Evolutionary conservation across 768 basidiomycete species (phyloP).

Genomic region (Polyporus arcularius): DNA sequence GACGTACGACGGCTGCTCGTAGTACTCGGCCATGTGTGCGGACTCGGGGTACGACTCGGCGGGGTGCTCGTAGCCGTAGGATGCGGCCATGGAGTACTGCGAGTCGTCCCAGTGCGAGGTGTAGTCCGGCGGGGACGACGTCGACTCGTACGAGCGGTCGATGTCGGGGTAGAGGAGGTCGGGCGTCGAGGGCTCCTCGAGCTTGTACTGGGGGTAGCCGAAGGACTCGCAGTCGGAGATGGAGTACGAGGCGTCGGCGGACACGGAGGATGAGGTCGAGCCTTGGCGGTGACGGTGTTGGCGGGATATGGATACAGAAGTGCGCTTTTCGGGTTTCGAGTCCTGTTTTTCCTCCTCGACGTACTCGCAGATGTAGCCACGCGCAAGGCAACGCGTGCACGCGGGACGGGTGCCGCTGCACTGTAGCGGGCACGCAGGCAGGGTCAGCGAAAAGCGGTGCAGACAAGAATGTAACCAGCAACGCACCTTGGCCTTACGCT

Average conservation of each 20-base stretch:
- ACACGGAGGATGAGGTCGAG: slow-evolving; percentile 11
- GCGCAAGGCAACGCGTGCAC: slow-evolving; percentile 36
- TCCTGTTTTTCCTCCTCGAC: slow-evolving; percentile 26
- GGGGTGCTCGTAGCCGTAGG: not conserved
- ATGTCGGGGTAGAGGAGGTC: slow-evolving; percentile 13
- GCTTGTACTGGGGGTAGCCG: slow-evolving; percentile 2
- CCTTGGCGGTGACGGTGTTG: not conserved
- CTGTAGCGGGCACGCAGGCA: slow-evolving; percentile 18
- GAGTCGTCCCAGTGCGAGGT: slow-evolving; percentile 8
- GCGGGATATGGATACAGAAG: not conserved
- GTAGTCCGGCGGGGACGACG: slow-evolving; percentile 1
- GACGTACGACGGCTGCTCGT: slow-evolving; percentile 11
- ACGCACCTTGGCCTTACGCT: slow-evolving; percentile 42
- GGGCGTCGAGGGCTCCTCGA: slow-evolving; percentile 11
- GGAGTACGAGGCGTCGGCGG: slow-evolving; percentile 1
- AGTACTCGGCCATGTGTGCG: slow-evolving; percentile 2
- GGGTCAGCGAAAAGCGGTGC: slow-evolving; percentile 1
- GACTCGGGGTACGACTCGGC: not conserved
- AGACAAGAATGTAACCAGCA: not conserved
- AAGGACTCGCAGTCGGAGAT: slow-evolving; percentile 4
- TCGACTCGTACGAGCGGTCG: not conserved
- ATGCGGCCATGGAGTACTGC: not conserved
- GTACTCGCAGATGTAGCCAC: slow-evolving; percentile 37
- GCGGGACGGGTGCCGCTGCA: slow-evolving; percentile 39
- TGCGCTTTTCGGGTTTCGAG: slow-evolving; percentile 3